Evolutionary conservation across 805 yeast genomes (phyloP).

Genomic region (Zygosaccharomyces siamensis): DNA sequence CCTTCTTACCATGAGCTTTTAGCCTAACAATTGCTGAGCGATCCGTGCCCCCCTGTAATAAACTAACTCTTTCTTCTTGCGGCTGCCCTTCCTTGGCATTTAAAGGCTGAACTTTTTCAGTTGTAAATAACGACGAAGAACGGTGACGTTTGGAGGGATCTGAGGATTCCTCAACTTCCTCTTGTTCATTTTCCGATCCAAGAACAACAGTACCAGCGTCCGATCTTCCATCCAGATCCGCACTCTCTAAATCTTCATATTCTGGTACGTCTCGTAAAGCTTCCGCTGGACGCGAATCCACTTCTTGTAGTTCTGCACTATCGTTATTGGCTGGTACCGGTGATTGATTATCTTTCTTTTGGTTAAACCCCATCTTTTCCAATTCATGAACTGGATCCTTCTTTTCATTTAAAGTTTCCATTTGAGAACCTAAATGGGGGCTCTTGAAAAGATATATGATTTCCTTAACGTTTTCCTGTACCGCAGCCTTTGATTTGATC

Average conservation of each 20-base stretch:
- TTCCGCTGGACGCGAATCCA: constrained; percentile 4
- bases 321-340: neutral
- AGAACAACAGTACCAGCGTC: constrained; percentile 13
- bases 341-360: neutral
- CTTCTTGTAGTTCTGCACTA: neutral
- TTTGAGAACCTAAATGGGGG: constrained; percentile 25
- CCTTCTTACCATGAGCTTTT: constrained; percentile 10
- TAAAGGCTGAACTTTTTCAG: constrained; percentile 7
- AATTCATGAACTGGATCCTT: constrained; percentile 24
- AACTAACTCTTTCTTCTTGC: constrained; percentile 3
- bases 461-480: constrained; percentile 35
- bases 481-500: constrained; percentile 25
- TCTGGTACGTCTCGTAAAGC: constrained; percentile 6
- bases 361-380: constrained; percentile 24
- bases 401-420: constrained; percentile 23
- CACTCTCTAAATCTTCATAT: neutral
- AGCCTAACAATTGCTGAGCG: constrained; percentile 5
- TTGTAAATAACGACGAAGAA: constrained; percentile 15
- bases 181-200: constrained; percentile 6
- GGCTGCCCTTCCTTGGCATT: constrained; percentile 1
- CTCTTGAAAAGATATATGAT: constrained; percentile 32
- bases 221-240: constrained; percentile 5
- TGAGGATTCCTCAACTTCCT: neutral
- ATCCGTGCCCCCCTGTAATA: constrained; percentile 4
- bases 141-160: constrained; percentile 12